Base-by-base conservation (phyloP, 2,329 filamentous ascomycete genomes). In the Diplodia corticola region DNA sequence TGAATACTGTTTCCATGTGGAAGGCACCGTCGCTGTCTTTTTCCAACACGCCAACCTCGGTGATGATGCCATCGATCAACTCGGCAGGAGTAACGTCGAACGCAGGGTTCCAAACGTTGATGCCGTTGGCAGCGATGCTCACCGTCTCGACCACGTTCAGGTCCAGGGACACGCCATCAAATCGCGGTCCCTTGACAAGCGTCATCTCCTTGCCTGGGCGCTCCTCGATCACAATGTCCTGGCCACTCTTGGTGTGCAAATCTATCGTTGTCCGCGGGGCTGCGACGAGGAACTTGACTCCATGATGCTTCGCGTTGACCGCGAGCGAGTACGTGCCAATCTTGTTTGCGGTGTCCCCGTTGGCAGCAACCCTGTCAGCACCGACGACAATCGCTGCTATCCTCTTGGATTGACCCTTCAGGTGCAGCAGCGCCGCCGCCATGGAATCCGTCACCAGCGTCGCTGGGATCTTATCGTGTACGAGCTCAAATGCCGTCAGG, bases 291-390 rank as follows among this genome's bases (percentile, higher is more conserved):
- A 99, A 99, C 78, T 94, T 96, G 73, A 98, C 85, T 20, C 91
- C 91, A 73, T 99, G 95, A 73, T 93, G 84, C 70, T 86, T 89
- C 24, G 95, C 95, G 33, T 97, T 84, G n/a, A 98, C 93, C 3
- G 95, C 93, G 4, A 99, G 85, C 64, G 89, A 86, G 77, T 99
- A 98, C 0, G 95, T 99, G 61, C 95, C 95, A 68, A 99, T 96
- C 82, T 99, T 99, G 82, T 99, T 99, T 65, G 95, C 95, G 0
- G 95, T 98, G 80, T 99, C 95, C 33, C 95, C 95, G 73, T 99
- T 99, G 60, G 93, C 91, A 35, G 94, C 95, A 15, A 99, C 95
- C 66, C 95, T 88, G 77, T 99, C 95, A 2, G 95, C 95, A 30
- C 95, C 95, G 0, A 99, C 95, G 33, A 99, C 89, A 61, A 99